phyloP scores from a whole-genome alignment of 2,329 filamentous ascomycete species.

The Diaporthe ampelina region DNA sequence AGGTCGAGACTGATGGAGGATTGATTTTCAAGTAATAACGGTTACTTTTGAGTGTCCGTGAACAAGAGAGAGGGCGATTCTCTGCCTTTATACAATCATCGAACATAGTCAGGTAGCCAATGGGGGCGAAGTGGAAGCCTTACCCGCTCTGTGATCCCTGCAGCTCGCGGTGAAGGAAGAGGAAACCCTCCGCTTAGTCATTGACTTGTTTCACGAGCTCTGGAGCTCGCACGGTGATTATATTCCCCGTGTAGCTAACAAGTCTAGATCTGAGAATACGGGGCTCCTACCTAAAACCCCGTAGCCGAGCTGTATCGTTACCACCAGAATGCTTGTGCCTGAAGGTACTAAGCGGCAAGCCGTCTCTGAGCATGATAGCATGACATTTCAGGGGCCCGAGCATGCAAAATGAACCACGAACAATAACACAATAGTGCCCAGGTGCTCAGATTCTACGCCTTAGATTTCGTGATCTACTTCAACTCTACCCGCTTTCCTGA shows the following conservation, averaged over 20 bases:
- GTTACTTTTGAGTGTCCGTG: no score
- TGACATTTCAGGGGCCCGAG: neutral
- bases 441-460: neutral
- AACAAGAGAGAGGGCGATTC: neutral
- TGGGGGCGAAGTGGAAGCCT: neutral
- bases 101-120: neutral
- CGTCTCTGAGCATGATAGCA: neutral
- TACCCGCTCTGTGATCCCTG: neutral
- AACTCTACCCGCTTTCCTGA: neutral
- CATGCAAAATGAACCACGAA: neutral
- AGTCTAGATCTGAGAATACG: neutral
- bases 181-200: conserved; percentile 12
- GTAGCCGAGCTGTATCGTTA: neutral
- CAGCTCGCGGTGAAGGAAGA: neutral
- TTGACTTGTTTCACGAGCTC: neutral
- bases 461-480: neutral
- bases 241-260: no score
- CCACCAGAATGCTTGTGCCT: no score
- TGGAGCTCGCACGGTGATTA: no score
- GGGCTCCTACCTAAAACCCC: no score
- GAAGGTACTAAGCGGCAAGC: neutral
- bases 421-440: neutral
- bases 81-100: neutral
- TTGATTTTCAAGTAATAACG: neutral
- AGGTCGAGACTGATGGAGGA: neutral